Evolutionary conservation across 441 rosid species (phyloP).

Genomic region (Corymbia calophylla): DNA sequence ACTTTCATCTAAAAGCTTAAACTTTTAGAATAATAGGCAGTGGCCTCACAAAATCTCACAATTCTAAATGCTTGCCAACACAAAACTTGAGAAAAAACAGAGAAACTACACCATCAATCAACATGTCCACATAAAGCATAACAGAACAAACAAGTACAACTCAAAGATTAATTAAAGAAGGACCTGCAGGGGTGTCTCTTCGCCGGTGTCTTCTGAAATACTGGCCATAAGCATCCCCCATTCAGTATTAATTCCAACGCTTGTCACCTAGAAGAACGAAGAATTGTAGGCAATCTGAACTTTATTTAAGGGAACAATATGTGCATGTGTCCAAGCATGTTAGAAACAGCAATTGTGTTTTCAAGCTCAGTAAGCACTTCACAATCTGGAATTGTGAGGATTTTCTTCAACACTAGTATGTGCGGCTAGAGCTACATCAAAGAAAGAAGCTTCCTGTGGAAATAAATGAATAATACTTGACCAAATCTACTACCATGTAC

Average conservation of each 20-base stretch:
- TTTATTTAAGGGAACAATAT: neutral
- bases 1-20: too few relatives aligned
- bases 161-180: neutral
- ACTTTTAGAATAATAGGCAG: too few relatives aligned
- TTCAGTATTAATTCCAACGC: conserved; percentile 92
- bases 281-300: neutral
- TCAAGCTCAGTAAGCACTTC: neutral
- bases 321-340: neutral
- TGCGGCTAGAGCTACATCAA: neutral
- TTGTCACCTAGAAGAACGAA: conserved; percentile 51
- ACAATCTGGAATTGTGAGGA: neutral
- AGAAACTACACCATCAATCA: neutral
- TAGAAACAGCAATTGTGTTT: neutral
- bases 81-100: neutral
- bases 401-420: neutral
- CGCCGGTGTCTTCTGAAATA: conserved; percentile 93
- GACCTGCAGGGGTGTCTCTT: conserved; percentile 99
- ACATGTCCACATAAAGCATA: neutral
- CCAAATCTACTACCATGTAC: neutral
- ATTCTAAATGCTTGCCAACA: neutral
- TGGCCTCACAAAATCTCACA: too few relatives aligned
- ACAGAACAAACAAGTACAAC: neutral
- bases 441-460: neutral
- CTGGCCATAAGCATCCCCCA: conserved; percentile 98
- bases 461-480: neutral